Evolutionary conservation across 2,329 filamentous ascomycete species (phyloP).

Genomic region (Aspergillus awamori): DNA sequence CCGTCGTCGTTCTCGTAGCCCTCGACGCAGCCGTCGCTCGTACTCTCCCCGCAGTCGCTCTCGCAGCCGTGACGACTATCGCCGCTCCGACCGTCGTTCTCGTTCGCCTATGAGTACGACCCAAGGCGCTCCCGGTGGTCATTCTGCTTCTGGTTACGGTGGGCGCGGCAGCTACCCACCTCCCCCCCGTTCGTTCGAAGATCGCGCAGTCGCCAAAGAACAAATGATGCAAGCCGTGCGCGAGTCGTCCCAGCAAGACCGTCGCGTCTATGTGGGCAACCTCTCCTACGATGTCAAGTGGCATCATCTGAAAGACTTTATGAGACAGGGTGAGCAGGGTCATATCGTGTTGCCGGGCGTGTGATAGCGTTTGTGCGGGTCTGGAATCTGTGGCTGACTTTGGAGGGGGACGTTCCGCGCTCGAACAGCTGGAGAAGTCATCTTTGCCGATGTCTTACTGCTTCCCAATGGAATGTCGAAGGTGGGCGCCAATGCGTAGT

Average conservation of each 20-base stretch:
- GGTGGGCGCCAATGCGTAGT: conserved; percentile 94
- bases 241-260: conserved; percentile 96
- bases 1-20: conserved; percentile 77
- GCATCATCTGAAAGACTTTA: conserved; percentile 99
- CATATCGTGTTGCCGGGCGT: conserved; percentile 27
- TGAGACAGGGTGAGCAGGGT: conserved; percentile 86
- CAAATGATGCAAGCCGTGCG: conserved; percentile 95
- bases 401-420: conserved; percentile 27
- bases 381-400: conserved; percentile 36
- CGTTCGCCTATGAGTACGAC: conserved; percentile 82
- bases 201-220: conserved; percentile 80
- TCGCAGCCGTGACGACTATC: conserved; percentile 76
- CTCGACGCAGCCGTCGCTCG: conserved; percentile 73
- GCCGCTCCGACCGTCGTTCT: conserved; percentile 73
- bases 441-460: conserved; percentile 98
- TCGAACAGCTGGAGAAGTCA: conserved; percentile 87
- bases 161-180: conserved; percentile 67
- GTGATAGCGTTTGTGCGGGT: conserved; percentile 22
- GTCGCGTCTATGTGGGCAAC: conserved; percentile 98
- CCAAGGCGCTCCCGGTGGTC: conserved; percentile 71
- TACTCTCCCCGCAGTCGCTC: conserved; percentile 80
- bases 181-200: conserved; percentile 72
- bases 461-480: conserved; percentile 99
- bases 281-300: conserved; percentile 99
- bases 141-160: conserved; percentile 61